Percentiles rank a stretch among this genome's conserved stretches.
These are phyloP conservation scores for Backusella australiensis DNA, from an alignment of 192 early-diverging fungal species.

Conservation along the genomic window DNA sequence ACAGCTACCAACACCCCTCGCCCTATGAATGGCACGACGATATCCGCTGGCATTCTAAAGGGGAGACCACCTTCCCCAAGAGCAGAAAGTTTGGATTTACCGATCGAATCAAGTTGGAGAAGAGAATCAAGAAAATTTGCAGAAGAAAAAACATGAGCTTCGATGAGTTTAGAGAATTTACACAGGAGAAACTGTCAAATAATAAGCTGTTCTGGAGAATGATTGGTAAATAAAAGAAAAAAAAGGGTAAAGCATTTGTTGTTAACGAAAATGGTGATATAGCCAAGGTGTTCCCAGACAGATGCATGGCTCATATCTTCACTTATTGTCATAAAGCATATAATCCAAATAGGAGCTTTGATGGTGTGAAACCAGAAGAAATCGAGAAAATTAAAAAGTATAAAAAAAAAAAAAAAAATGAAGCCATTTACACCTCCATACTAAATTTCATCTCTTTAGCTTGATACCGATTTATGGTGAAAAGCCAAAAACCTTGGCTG, in stretches of 20 bases:
- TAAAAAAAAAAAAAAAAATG: neutral
- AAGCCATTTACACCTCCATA: neutral
- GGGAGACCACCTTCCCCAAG: neutral
- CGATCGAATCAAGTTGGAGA: neutral
- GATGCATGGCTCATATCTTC: neutral
- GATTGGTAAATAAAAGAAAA: neutral
- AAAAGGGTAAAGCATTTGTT: neutral
- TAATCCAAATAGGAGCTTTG: neutral
- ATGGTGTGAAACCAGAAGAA: neutral
- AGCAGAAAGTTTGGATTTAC: neutral
- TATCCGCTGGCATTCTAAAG: neutral
- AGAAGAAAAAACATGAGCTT: neutral
- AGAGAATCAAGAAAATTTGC: conserved; percentile 11
- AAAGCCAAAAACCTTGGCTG: neutral
- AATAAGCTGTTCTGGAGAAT: neutral
- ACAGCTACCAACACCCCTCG: neutral
- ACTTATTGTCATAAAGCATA: neutral
- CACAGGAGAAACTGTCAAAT: neutral
- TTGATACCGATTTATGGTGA: neutral
- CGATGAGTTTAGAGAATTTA: neutral
- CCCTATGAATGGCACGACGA: neutral
- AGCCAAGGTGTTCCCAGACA: neutral
- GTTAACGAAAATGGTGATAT: neutral
- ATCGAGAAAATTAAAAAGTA: neutral
- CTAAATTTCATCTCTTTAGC: neutral